Percentiles rank a stretch among this genome's conserved stretches.
Conservation (phyloP, 2,329 filamentous ascomycete species). For the Onygena corvina region DNA sequence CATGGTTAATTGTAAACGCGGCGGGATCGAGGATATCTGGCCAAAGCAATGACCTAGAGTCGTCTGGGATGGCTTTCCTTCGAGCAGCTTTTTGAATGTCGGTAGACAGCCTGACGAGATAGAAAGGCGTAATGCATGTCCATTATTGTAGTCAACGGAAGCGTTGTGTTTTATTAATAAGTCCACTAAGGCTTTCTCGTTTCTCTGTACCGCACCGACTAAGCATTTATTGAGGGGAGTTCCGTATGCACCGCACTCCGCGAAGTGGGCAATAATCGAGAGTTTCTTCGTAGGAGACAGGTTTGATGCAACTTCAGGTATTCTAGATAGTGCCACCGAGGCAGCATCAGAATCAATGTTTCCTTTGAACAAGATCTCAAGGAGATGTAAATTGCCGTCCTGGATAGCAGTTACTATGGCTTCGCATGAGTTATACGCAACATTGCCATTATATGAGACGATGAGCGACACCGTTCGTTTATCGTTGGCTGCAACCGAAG, state of each 20-base stretch:
- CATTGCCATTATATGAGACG: slow-evolving; percentile 42
- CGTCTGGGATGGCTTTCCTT: slow-evolving; percentile 13
- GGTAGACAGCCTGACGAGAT: slow-evolving; percentile 12
- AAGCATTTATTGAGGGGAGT: slow-evolving; percentile 16
- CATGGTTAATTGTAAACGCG: slow-evolving; percentile 10
- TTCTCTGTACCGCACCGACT: slow-evolving; percentile 16
- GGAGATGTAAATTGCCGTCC: slow-evolving; percentile 37
- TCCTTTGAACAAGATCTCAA: slow-evolving; percentile 38
- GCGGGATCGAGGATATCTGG: slow-evolving; percentile 8
- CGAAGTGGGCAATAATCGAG: slow-evolving; percentile 15
- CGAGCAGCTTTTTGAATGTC: slow-evolving; percentile 14
- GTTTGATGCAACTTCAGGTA: slow-evolving; percentile 9
- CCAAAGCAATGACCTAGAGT: slow-evolving; percentile 13
- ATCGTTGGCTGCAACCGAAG: slow-evolving; percentile 41
- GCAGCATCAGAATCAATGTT: slow-evolving; percentile 34
- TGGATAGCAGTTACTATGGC: slow-evolving; percentile 41
- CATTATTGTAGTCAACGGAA: slow-evolving; percentile 20
- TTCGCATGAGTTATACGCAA: slow-evolving; percentile 43
- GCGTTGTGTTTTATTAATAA: slow-evolving; percentile 18
- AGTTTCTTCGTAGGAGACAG: slow-evolving; percentile 15
- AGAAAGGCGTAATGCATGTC: slow-evolving; percentile 16
- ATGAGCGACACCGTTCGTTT: slow-evolving; percentile 46
- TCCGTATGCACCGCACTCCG: slow-evolving; percentile 15
- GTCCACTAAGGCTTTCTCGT: slow-evolving; percentile 17
- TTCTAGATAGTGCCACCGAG: slow-evolving; percentile 32